These are phyloP conservation scores for Oropetium thomaeum DNA, from an alignment of 176 grass and related monocot genomes.

Conservation along the genomic window DNA sequence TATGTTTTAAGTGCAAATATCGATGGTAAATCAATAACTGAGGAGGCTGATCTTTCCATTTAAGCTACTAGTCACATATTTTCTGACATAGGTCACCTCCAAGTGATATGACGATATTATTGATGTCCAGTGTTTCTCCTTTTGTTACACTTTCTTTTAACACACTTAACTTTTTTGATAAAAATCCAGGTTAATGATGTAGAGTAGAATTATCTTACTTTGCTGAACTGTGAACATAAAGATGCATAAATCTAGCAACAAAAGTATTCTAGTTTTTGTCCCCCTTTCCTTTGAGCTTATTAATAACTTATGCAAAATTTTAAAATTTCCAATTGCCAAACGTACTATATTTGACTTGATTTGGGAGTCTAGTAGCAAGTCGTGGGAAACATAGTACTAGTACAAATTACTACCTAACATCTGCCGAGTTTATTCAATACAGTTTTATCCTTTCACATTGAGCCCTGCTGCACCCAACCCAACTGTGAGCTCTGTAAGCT, in stretches of 20 bases:
- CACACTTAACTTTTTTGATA: not conserved
- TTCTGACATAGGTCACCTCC: not conserved
- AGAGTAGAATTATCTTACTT: not conserved
- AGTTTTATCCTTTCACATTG: constrained; percentile 21
- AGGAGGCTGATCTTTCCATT: not conserved
- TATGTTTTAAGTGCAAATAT: constrained; percentile 3
- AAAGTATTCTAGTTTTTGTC: not conserved
- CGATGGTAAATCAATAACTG: not conserved
- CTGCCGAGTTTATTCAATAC: constrained; percentile 24
- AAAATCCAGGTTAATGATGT: not conserved
- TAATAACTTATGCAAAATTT: not conserved
- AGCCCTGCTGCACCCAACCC: constrained; percentile 21
- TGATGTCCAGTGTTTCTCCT: not conserved
- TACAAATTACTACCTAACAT: constrained; percentile 22
- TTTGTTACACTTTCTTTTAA: not conserved
- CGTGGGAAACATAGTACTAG: not conserved
- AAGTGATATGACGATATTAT: not conserved
- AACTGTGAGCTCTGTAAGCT: constrained; percentile 34
- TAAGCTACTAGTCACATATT: not conserved
- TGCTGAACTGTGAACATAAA: not conserved
- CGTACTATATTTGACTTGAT: not conserved
- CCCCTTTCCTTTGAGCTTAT: not conserved
- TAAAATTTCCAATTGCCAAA: not conserved
- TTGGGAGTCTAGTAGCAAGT: not conserved
- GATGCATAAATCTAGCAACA: not conserved